These are phyloP conservation scores for Epichloe elymi DNA, from an alignment of 2,329 filamentous ascomycete species.

Conservation along the genomic window DNA sequence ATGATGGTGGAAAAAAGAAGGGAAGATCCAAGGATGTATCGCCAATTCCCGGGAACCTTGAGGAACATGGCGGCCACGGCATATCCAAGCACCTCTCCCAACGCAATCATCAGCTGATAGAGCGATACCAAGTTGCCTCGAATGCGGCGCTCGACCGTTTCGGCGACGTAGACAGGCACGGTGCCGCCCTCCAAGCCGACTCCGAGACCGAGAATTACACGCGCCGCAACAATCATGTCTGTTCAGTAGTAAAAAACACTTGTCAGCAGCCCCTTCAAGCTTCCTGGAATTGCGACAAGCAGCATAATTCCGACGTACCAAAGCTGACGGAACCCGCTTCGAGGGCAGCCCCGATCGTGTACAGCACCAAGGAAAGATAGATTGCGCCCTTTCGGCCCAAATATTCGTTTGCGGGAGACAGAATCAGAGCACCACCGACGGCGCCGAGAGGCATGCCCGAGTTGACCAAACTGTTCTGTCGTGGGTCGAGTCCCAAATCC, in stretches of 20 bases:
- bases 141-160: slow-evolving; percentile 53
- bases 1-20: slow-evolving; percentile 46
- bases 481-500: slow-evolving; percentile 39
- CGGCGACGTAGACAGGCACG: slow-evolving; percentile 62
- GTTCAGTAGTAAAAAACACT: not conserved
- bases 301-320: slow-evolving; percentile 19
- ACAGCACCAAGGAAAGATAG: slow-evolving; percentile 54
- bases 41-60: slow-evolving; percentile 56
- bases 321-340: slow-evolving; percentile 56
- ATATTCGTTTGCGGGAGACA: slow-evolving; percentile 54
- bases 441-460: slow-evolving; percentile 60
- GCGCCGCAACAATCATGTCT: slow-evolving; percentile 55
- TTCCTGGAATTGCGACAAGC: not conserved
- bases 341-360: slow-evolving; percentile 56
- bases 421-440: slow-evolving; percentile 53
- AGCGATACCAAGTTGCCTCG: slow-evolving; percentile 61
- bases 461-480: slow-evolving; percentile 53
- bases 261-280: not conserved
- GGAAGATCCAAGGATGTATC: slow-evolving; percentile 61
- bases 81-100: slow-evolving; percentile 62
- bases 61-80: slow-evolving; percentile 62
- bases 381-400: slow-evolving; percentile 56
- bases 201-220: slow-evolving; percentile 56
- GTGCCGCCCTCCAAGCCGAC: slow-evolving; percentile 64
- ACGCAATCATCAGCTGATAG: slow-evolving; percentile 64